A percentile compares a stretch with the other conserved stretches of the same genome.
phyloP scores from a whole-genome alignment of 345 rosid genomes.

The Moricandia arvensis region DNA sequence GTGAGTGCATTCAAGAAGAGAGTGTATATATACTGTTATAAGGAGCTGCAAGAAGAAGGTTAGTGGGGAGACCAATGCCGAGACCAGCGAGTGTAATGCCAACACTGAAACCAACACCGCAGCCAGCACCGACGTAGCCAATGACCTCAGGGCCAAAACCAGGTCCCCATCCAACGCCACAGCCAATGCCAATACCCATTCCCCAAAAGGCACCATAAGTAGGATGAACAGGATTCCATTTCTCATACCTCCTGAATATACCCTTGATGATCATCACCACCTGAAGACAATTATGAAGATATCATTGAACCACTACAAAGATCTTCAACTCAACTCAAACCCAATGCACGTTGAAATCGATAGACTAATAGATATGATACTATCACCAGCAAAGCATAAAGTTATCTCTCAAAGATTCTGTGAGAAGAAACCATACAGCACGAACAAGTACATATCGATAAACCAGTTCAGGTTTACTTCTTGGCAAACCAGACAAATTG shows the following conservation, averaged over 20 bases:
- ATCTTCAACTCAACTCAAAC: not conserved
- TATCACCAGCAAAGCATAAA: too few relatives aligned
- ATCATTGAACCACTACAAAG: not conserved
- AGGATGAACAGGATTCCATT: conserved; percentile 44
- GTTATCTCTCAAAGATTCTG: too few relatives aligned
- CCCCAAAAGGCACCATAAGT: conserved; percentile 84
- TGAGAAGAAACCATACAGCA: too few relatives aligned
- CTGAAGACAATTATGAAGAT: not conserved
- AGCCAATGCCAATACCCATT: conserved; percentile 57
- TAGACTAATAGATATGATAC: too few relatives aligned
- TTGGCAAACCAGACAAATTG: not conserved
- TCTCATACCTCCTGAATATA: conserved; percentile 57
- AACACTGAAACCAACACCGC: conserved; percentile 86
- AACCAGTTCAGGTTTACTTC: not conserved
- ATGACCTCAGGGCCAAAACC: conserved; percentile 89
- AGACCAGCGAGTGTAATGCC: conserved; percentile 81
- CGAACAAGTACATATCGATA: too few relatives aligned
- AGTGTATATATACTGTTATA: conserved; percentile 18
- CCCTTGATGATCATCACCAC: not conserved
- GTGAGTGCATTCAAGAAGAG: not conserved
- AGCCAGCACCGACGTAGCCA: conserved; percentile 66
- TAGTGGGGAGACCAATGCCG: conserved; percentile 89
- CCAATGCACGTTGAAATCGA: too few relatives aligned
- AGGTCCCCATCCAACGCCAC: conserved; percentile 72
- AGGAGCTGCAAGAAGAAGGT: conserved; percentile 55